Percentiles rank a stretch among this genome's conserved stretches.
These are phyloP conservation scores for Colletotrichum neosansevieriae DNA, from an alignment of 2,329 filamentous ascomycete genomes.

Conservation along the genomic window DNA sequence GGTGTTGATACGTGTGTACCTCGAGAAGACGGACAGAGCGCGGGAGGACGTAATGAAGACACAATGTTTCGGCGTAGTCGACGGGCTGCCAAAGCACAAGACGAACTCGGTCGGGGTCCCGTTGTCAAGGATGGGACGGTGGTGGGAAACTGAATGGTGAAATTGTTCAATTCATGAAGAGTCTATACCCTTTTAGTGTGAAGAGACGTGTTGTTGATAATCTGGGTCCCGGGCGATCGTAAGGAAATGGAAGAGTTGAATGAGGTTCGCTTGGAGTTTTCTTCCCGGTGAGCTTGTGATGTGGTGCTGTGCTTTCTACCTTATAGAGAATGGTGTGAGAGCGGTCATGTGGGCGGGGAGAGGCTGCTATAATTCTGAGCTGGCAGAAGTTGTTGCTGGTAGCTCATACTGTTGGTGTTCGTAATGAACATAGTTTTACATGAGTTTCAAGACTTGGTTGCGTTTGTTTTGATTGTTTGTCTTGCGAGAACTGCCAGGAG, in stretches of 20 bases:
- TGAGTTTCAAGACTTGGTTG: too few species aligned
- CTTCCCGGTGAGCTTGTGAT: too few species aligned
- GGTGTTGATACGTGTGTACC: slow-evolving; percentile 9
- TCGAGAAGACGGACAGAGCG: neutral
- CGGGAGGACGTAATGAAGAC: slow-evolving; percentile 14
- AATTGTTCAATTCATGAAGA: slow-evolving; percentile 40
- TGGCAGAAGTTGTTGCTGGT: too few species aligned
- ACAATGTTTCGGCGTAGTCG: neutral
- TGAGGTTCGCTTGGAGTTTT: neutral
- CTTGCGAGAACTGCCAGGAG: too few species aligned
- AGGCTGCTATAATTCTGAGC: too few species aligned
- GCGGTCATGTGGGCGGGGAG: too few species aligned
- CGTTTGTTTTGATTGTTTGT: too few species aligned
- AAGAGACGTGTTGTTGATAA: slow-evolving; percentile 19
- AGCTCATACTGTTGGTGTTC: too few species aligned
- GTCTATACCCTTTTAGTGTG: slow-evolving; percentile 42
- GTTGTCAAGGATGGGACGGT: slow-evolving; percentile 14
- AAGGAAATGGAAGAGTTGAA: neutral
- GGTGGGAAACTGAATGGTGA: slow-evolving; percentile 15
- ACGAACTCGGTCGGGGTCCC: neutral
- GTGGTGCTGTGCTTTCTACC: too few species aligned
- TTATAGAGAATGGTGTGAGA: too few species aligned
- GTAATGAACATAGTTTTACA: too few species aligned
- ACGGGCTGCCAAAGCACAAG: neutral
- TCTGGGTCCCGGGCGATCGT: neutral